These are phyloP conservation scores for Colletotrichum liriopes DNA, from an alignment of 2,329 filamentous ascomycete genomes.

Conservation along the genomic window DNA sequence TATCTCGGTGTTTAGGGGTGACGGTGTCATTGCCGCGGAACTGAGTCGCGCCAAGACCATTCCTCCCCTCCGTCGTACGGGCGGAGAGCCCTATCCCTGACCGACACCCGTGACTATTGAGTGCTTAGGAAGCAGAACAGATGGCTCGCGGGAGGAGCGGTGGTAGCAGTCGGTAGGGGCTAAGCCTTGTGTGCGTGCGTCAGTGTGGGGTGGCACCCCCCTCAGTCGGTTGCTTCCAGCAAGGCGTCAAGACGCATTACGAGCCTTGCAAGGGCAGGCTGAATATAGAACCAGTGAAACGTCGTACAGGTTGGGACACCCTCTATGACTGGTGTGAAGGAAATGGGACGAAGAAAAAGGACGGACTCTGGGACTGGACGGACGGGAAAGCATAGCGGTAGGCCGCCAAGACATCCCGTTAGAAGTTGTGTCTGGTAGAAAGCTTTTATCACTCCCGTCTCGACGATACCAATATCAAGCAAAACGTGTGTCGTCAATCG, in stretches of 20 bases:
- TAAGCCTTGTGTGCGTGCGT: slow-evolving; percentile 20
- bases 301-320: background rate
- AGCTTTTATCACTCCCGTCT: slow-evolving; percentile 20
- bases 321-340: background rate
- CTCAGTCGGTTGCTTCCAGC: slow-evolving; percentile 1
- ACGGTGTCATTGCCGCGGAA: slow-evolving; percentile 28
- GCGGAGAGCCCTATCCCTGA: slow-evolving; percentile 16
- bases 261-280: slow-evolving; percentile 17
- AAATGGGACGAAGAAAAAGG: slow-evolving; percentile 16
- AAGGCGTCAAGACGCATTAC: slow-evolving; percentile 16
- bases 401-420: slow-evolving; percentile 24
- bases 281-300: slow-evolving; percentile 35
- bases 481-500: slow-evolving; percentile 10
- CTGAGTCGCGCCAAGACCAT: slow-evolving; percentile 38
- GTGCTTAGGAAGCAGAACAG: no score
- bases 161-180: background rate
- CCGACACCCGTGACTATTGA: background rate
- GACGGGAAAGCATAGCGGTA: slow-evolving; percentile 10
- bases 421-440: slow-evolving; percentile 35
- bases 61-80: slow-evolving; percentile 22
- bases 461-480: slow-evolving; percentile 2
- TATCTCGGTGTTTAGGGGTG: slow-evolving; percentile 11
- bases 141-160: background rate
- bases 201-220: slow-evolving; percentile 14
- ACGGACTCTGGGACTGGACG: background rate